Base-by-base conservation (phyloP, 768 basidiomycete genomes). In the Kwoniella dejecticola region DNA sequence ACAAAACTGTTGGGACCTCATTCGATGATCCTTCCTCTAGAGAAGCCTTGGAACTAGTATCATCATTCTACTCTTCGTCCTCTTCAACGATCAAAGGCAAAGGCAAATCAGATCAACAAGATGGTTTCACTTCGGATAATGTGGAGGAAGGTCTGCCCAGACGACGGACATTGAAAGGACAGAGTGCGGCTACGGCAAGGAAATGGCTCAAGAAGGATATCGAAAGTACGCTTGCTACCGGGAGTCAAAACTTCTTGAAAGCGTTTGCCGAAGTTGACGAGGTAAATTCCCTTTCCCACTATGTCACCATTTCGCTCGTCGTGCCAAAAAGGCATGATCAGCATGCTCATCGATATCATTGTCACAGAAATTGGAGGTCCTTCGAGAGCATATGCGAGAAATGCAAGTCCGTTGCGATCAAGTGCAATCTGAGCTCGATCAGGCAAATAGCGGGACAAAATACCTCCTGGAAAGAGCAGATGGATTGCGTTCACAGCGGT, bases 241-340 rank as follows among this genome's bases (percentile, higher is more conserved):
- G 90, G 4, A 93, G 91, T 67, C 83, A 84, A 46, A 85, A 85
- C 65, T 96, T 99, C 76, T 76, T 98, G 57, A 83, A 84, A 26
- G 91, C 89, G 0, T 88, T 98, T 64, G 86, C 86, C 21, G 87
- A 92, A 67, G 91, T 98, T 33, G 90, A 97, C 81, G 83, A 90
- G 80, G 95, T 95, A 77, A 67, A 90, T 84, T 41, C 24, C 17
- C 26, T 33, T 48, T 26, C 13, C 4, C 19, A 5, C 6, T 8
- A 48, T 49, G n/a, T 36, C 33, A 36, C 7, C 7, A 7, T 36
- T 36, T 7, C 33, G 15, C 7, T 36, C 33, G 7, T 7, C 7
- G 33, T 36, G 15, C 7, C 15, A 15, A 7, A 36, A 36, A 7
- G 19, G 8, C 7, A 12, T 48, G 15, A 41, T 45, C 17, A 12